Percentiles rank a stretch among this genome's conserved stretches.
Evolutionary conservation across 2,329 filamentous ascomycete species (phyloP).

Genomic region (Cadophora gregata): DNA sequence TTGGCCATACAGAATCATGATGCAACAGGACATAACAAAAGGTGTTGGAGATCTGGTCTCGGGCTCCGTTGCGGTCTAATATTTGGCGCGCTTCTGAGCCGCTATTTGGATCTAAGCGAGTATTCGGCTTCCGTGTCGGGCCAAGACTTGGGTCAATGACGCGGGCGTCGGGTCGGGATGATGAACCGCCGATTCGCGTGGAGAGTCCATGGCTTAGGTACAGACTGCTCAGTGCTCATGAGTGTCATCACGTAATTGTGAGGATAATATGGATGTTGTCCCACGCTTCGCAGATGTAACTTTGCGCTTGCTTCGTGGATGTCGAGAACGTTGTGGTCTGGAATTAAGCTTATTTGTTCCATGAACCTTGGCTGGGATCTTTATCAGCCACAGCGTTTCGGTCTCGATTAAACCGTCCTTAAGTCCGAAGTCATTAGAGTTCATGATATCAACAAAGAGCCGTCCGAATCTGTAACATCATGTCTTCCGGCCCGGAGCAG

Average conservation of each 20-base stretch:
- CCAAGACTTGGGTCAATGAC: conserved; percentile 9
- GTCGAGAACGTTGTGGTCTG: neutral
- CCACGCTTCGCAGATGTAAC: neutral
- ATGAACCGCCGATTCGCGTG: neutral
- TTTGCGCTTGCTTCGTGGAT: neutral
- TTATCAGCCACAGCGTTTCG: neutral
- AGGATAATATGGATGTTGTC: neutral
- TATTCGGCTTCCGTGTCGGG: conserved; percentile 19
- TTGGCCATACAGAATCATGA: too few species aligned
- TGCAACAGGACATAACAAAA: neutral
- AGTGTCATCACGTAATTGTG: neutral
- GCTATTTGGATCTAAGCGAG: neutral
- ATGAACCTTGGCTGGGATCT: neutral
- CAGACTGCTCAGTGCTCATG: neutral
- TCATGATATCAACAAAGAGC: neutral
- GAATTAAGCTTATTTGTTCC: neutral
- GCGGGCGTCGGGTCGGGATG: conserved; percentile 3
- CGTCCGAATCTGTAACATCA: neutral
- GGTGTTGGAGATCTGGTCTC: neutral
- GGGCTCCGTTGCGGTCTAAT: neutral
- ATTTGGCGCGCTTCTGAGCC: neutral
- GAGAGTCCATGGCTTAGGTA: too few species aligned
- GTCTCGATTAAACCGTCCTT: neutral
- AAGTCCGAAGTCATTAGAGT: neutral
- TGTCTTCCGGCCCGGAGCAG: neutral